Conservation (phyloP, 805 yeast species). For the Maudiozyma pseudohumilis region DNA sequence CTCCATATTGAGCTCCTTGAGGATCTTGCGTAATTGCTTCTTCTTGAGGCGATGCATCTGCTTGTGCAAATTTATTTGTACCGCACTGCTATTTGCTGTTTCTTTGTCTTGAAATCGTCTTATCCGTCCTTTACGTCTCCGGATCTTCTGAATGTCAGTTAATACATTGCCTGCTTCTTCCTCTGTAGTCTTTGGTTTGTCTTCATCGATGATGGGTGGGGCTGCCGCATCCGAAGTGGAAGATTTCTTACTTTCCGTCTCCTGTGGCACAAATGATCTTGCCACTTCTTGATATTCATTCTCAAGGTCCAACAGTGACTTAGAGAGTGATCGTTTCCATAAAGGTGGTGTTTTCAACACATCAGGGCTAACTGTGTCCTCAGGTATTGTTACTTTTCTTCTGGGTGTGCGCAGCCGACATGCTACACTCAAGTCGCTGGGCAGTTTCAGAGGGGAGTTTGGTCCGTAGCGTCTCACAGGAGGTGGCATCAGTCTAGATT, state of each 20-base stretch:
- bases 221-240: background rate
- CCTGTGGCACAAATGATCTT: constrained; percentile 4
- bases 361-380: constrained; percentile 4
- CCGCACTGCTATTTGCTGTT: background rate
- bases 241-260: background rate
- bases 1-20: constrained; percentile 5
- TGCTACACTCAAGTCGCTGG: constrained; percentile 29
- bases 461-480: constrained; percentile 22
- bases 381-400: background rate
- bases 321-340: constrained; percentile 20
- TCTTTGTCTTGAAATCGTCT: constrained; percentile 4
- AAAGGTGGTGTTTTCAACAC: constrained; percentile 20
- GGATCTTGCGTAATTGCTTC: constrained; percentile 13
- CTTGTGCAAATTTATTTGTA: constrained; percentile 15
- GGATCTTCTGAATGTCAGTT: constrained; percentile 3
- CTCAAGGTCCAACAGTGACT: constrained; percentile 20
- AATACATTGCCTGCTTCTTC: too few species aligned
- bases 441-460: constrained; percentile 21
- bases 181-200: background rate
- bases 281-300: constrained; percentile 23
- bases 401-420: constrained; percentile 16
- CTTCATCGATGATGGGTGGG: background rate
- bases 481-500: background rate
- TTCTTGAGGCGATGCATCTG: constrained; percentile 20
- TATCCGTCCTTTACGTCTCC: constrained; percentile 10